Conservation (phyloP, 495 filamentous ascomycete genomes). For the Neurospora terricola region DNA sequence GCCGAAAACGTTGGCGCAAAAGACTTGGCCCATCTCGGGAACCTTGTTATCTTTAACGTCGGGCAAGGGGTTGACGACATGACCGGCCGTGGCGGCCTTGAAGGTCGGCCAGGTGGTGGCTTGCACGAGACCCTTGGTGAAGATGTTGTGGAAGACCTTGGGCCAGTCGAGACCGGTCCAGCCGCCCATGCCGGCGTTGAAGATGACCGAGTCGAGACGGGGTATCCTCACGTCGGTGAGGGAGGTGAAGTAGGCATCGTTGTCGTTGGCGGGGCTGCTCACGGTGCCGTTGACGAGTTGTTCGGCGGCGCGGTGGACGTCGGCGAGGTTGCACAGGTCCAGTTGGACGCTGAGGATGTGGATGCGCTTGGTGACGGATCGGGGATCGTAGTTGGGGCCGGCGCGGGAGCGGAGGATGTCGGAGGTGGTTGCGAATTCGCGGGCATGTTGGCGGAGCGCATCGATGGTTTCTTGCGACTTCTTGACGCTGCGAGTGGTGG, state of each 20-base stretch:
- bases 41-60: background rate
- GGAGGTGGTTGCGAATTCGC: slow-evolving; percentile 28
- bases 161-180: slow-evolving; percentile 74
- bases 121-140: slow-evolving; percentile 52
- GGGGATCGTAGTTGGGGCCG: slow-evolving; percentile 34
- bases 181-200: slow-evolving; percentile 86
- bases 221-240: slow-evolving; percentile 43
- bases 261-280: slow-evolving; percentile 20
- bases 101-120: slow-evolving; percentile 68
- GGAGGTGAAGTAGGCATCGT: slow-evolving; percentile 24
- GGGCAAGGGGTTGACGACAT: slow-evolving; percentile 33
- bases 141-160: slow-evolving; percentile 44
- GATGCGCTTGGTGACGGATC: slow-evolving; percentile 35
- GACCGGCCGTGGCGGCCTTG: slow-evolving; percentile 56
- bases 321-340: slow-evolving; percentile 44
- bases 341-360: slow-evolving; percentile 47
- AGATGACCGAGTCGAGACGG: slow-evolving; percentile 67
- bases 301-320: slow-evolving; percentile 36
- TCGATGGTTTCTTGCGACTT: slow-evolving; percentile 53
- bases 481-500: slow-evolving; percentile 49
- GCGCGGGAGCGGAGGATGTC: slow-evolving; percentile 25
- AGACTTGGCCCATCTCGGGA: slow-evolving; percentile 57
- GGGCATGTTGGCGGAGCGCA: slow-evolving; percentile 43
- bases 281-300: slow-evolving; percentile 40
- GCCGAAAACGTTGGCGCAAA: slow-evolving; percentile 87